A percentile compares a stretch with the other conserved stretches of the same genome.
These are phyloP conservation scores for Cystobasidium ongulense DNA, from an alignment of 768 basidiomycete genomes.

Conservation along the genomic window DNA sequence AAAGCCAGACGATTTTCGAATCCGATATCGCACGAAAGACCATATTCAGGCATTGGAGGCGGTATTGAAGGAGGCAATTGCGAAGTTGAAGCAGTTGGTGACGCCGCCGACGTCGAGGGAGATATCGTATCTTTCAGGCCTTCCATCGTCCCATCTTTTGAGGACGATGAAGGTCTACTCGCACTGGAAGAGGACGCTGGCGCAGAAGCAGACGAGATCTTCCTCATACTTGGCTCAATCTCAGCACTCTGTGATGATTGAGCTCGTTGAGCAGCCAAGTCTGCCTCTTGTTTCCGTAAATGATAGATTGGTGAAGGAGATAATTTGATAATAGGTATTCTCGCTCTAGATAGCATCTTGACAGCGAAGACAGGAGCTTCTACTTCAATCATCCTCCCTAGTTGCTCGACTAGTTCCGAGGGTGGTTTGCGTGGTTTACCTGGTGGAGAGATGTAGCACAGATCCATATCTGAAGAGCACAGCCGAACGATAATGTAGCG, in stretches of 20 bases:
- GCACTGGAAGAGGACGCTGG: not conserved
- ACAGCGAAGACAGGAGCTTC: constrained; percentile 69
- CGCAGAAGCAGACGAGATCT: not conserved
- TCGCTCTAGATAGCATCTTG: constrained; percentile 89
- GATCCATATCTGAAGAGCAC: constrained; percentile 77
- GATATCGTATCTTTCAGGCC: not conserved
- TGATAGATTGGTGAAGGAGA: constrained; percentile 20
- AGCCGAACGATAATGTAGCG: not conserved
- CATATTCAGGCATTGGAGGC: constrained; percentile 49
- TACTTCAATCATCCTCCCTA: constrained; percentile 84
- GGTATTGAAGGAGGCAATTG: constrained; percentile 55
- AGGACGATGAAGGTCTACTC: not conserved
- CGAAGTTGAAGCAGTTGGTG: not conserved
- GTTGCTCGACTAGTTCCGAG: constrained; percentile 82
- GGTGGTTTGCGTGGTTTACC: constrained; percentile 63
- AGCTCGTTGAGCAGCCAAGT: not conserved
- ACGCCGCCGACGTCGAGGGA: not conserved
- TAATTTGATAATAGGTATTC: constrained; percentile 97
- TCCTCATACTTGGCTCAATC: not conserved
- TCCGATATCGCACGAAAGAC: constrained; percentile 96
- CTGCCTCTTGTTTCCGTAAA: not conserved
- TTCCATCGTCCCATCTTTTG: not conserved
- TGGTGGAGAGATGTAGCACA: constrained; percentile 87
- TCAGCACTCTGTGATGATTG: not conserved
- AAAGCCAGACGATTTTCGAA: constrained; percentile 95